A percentile compares a stretch with the other conserved stretches of the same genome.
Conservation (phyloP, 345 rosid genomes). For the Brassica rapa region DNA sequence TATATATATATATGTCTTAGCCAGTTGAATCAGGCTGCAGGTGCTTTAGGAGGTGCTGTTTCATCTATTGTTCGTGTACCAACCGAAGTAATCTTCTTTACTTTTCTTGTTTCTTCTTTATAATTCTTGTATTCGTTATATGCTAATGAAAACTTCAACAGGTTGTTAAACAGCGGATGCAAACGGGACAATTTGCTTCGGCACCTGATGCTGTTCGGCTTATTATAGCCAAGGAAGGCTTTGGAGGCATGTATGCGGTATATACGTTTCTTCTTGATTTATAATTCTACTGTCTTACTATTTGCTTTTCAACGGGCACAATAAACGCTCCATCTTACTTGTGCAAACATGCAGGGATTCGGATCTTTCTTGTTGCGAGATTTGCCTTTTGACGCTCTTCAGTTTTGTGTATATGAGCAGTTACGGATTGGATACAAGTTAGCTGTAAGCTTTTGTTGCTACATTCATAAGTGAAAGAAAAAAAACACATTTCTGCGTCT, state of each 20-base stretch:
- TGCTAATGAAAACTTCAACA: slow-evolving; percentile 27
- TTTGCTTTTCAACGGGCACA: background rate
- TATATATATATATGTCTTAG: slow-evolving; percentile 20
- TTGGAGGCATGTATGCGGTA: slow-evolving; percentile 76
- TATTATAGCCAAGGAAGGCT: slow-evolving; percentile 60
- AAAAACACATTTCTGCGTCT: background rate
- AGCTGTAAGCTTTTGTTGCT: slow-evolving; percentile 55
- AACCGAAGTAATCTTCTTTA: slow-evolving; percentile 53
- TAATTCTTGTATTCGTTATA: slow-evolving; percentile 2
- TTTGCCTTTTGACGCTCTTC: slow-evolving; percentile 91
- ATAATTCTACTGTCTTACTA: slow-evolving; percentile 10
- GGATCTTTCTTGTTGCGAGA: slow-evolving; percentile 88
- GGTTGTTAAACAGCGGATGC: slow-evolving; percentile 83
- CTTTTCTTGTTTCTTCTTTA: slow-evolving; percentile 9
- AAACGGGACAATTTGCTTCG: slow-evolving; percentile 70
- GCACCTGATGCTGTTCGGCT: slow-evolving; percentile 68
- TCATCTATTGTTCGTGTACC: slow-evolving; percentile 79
- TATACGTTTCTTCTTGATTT: slow-evolving; percentile 26
- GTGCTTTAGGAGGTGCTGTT: slow-evolving; percentile 77
- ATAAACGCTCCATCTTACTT: background rate
- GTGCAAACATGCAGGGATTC: slow-evolving; percentile 61
- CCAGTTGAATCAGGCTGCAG: slow-evolving; percentile 66
- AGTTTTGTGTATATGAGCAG: slow-evolving; percentile 93
- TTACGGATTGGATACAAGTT: slow-evolving; percentile 75
- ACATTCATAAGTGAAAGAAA: background rate